A percentile compares a stretch with the other conserved stretches of the same genome.
Conservation (phyloP, 306 rosid genomes). For the Vigna unguiculata region DNA sequence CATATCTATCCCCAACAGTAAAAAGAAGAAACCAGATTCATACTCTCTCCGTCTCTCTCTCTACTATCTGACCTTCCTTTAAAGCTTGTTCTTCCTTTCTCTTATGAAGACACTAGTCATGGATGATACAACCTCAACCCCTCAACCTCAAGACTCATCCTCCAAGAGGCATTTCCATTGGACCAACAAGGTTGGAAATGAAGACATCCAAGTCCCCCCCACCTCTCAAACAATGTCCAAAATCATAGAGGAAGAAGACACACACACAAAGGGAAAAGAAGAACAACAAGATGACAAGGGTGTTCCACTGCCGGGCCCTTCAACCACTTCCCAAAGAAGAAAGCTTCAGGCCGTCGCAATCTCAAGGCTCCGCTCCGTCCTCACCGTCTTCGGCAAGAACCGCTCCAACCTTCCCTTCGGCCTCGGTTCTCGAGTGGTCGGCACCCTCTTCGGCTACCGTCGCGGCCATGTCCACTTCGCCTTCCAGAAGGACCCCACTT, state of each 20-base stretch:
- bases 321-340: slow-evolving; percentile 52
- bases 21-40: slow-evolving; percentile 50
- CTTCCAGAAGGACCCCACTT: slow-evolving; percentile 78
- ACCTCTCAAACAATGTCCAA: slow-evolving; percentile 61
- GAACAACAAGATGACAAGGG: slow-evolving; percentile 20
- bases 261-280: slow-evolving; percentile 14
- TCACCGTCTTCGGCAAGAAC: slow-evolving; percentile 71
- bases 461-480: slow-evolving; percentile 95
- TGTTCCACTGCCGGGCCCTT: slow-evolving; percentile 22
- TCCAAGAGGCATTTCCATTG: slow-evolving; percentile 97
- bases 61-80: slow-evolving; percentile 46
- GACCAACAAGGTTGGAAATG: slow-evolving; percentile 85
- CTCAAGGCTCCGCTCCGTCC: slow-evolving; percentile 80
- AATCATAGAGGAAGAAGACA: slow-evolving; percentile 37
- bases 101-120: slow-evolving; percentile 58
- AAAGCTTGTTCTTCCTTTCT: slow-evolving; percentile 46
- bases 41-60: slow-evolving; percentile 35
- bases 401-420: slow-evolving; percentile 65
- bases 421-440: slow-evolving; percentile 78
- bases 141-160: slow-evolving; percentile 61
- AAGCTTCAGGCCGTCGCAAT: slow-evolving; percentile 75
- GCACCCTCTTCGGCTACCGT: slow-evolving; percentile 90
- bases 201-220: slow-evolving; percentile 58
- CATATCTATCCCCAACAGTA: slow-evolving; percentile 49
- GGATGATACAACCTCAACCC: slow-evolving; percentile 41